phyloP scores from a whole-genome alignment of 2,329 filamentous ascomycete genomes.

The Westerdykella aurantiaca region DNA sequence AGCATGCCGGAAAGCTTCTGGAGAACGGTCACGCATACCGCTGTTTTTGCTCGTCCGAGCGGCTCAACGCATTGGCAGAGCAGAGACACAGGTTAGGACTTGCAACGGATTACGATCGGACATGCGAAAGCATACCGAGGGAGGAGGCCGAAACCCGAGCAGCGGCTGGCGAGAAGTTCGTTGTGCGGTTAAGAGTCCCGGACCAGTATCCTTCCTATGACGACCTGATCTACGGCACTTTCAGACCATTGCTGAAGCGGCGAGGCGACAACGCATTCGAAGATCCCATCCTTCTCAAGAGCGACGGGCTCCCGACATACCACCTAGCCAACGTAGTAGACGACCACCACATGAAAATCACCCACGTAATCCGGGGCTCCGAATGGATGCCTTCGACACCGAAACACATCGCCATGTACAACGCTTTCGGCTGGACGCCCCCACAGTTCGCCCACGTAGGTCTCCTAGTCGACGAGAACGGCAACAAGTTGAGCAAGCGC shows the following conservation, averaged over 20 bases:
- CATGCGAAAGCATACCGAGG: conserved; percentile 61
- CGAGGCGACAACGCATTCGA: conserved; percentile 53
- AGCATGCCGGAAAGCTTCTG: conserved; percentile 65
- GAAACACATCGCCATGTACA: conserved; percentile 57
- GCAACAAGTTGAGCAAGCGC: conserved; percentile 67
- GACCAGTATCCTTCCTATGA: conserved; percentile 58
- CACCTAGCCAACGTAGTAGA: conserved; percentile 97
- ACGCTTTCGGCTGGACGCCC: conserved; percentile 46
- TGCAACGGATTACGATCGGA: conserved; percentile 61
- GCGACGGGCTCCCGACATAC: conserved; percentile 89
- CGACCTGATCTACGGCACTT: conserved; percentile 71
- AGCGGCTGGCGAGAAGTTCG: conserved; percentile 62
- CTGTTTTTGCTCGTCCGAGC: conserved; percentile 79
- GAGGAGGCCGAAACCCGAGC: conserved; percentile 68
- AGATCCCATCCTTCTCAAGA: conserved; percentile 86
- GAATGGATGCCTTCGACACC: conserved; percentile 97
- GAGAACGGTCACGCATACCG: conserved; percentile 73
- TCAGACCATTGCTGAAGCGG: conserved; percentile 27
- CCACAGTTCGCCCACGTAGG: conserved; percentile 47
- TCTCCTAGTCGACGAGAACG: conserved; percentile 43
- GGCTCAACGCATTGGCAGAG: conserved; percentile 61
- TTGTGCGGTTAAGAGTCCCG: conserved; percentile 68
- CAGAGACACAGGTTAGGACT: conserved; percentile 56
- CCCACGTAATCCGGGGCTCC: conserved; percentile 87
- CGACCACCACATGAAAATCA: conserved; percentile 91